Evolutionary conservation across 495 filamentous ascomycete species (phyloP).

Genomic region (Lasiosphaeria miniovina): DNA sequence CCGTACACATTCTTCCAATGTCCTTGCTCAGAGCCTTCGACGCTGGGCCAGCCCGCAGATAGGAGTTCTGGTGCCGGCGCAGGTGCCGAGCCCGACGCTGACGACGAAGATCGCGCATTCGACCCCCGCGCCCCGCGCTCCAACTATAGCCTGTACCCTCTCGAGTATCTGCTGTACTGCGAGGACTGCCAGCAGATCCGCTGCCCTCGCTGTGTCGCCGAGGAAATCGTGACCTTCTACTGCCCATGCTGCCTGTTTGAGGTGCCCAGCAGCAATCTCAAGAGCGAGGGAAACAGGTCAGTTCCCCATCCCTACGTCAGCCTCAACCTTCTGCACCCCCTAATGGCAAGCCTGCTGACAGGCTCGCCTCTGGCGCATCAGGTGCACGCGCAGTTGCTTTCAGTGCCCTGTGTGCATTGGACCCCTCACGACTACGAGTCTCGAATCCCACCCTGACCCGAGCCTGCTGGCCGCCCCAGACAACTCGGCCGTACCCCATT

Average conservation of each 20-base stretch:
- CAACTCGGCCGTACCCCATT: conserved; percentile 26
- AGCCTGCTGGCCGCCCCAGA: conserved; percentile 39
- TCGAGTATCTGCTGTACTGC: conserved; percentile 93
- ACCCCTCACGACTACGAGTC: conserved; percentile 66
- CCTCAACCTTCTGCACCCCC: conserved; percentile 3
- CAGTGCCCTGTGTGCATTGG: conserved; percentile 89
- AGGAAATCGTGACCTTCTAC: conserved; percentile 91
- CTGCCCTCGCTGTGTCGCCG: conserved; percentile 84
- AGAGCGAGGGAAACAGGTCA: conserved; percentile 89
- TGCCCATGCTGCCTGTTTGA: conserved; percentile 97
- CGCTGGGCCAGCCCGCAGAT: conserved; percentile 41
- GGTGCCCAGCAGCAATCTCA: conserved; percentile 83
- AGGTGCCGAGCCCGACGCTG: conserved; percentile 46
- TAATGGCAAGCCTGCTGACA: background rate
- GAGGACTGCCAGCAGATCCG: conserved; percentile 95
- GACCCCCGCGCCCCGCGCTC: conserved; percentile 79
- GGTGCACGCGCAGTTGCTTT: conserved; percentile 92
- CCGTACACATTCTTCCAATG: conserved; percentile 93
- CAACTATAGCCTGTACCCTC: conserved; percentile 84
- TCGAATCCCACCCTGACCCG: conserved; percentile 53
- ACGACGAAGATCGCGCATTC: conserved; percentile 77
- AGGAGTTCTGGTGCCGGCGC: conserved; percentile 33
- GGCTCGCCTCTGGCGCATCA: conserved; percentile 28
- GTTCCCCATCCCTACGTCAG: conserved; percentile 21
- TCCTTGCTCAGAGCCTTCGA: conserved; percentile 69